A percentile compares a stretch with the other conserved stretches of the same genome.
phyloP scores from a whole-genome alignment of 768 basidiomycete species.

The Podaxis sp. region DNA sequence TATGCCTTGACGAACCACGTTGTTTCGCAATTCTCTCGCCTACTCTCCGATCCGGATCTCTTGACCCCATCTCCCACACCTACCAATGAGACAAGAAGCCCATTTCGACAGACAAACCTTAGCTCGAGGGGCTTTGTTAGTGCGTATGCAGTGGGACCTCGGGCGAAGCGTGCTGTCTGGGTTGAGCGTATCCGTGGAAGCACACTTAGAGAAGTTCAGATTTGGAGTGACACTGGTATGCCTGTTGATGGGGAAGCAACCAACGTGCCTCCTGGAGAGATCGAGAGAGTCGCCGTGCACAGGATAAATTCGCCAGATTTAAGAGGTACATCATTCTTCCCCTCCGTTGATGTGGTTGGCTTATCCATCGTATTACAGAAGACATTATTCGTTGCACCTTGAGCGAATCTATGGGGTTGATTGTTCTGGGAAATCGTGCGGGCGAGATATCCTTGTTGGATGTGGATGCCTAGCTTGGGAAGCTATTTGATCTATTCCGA shows the following conservation, averaged over 20 bases:
- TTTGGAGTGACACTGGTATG: constrained; percentile 26
- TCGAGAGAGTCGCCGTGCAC: constrained; percentile 28
- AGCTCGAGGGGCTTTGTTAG: constrained; percentile 44
- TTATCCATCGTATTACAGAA: constrained; percentile 22
- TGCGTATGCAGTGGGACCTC: constrained; percentile 40
- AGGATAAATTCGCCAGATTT: constrained; percentile 33
- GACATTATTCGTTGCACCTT: constrained; percentile 43
- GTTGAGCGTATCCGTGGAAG: constrained; percentile 43
- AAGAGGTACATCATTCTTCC: constrained; percentile 25
- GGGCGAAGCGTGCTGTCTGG: constrained; percentile 53
- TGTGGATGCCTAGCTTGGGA: background rate
- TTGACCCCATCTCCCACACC: constrained; percentile 7
- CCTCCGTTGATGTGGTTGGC: background rate
- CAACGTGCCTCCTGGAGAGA: constrained; percentile 13
- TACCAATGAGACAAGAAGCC: background rate
- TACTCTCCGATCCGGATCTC: constrained; percentile 1
- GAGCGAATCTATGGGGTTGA: constrained; percentile 38
- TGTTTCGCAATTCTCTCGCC: constrained; percentile 9
- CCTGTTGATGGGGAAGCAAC: background rate
- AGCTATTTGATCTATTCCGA: too few species aligned
- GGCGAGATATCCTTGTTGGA: constrained; percentile 34
- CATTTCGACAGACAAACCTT: constrained; percentile 4
- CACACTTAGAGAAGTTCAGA: constrained; percentile 38
- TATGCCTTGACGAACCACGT: constrained; percentile 33
- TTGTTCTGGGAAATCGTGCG: constrained; percentile 36